Percentiles rank a stretch among this genome's conserved stretches.
Conservation (phyloP, 768 basidiomycete species). For the Cystobasidium onofrii region DNA sequence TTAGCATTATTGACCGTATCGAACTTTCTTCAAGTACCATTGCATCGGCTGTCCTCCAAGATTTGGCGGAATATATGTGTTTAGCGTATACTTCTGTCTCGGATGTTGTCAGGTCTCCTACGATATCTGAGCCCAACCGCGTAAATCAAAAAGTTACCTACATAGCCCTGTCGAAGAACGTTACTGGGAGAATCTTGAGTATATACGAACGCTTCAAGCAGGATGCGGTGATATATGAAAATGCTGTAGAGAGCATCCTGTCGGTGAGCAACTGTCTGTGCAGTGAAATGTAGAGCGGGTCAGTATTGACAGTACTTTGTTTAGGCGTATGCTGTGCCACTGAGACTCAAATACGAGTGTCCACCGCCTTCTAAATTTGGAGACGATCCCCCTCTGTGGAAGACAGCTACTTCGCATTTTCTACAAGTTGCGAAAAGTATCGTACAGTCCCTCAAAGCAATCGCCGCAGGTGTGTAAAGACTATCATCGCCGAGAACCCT, state of each 20-base stretch:
- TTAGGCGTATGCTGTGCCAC: slow-evolving; percentile 78
- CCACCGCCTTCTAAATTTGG: slow-evolving; percentile 80
- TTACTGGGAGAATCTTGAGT: slow-evolving; percentile 75
- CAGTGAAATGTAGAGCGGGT: neutral
- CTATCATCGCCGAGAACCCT: neutral
- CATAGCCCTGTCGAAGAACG: slow-evolving; percentile 77
- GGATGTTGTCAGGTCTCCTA: slow-evolving; percentile 49
- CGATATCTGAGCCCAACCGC: neutral
- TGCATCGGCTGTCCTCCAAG: slow-evolving; percentile 65
- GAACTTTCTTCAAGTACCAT: slow-evolving; percentile 53
- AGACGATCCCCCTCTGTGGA: slow-evolving; percentile 83
- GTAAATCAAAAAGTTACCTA: slow-evolving; percentile 69
- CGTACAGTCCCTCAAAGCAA: neutral
- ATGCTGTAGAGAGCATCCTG: slow-evolving; percentile 73
- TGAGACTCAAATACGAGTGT: slow-evolving; percentile 91
- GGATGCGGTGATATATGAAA: slow-evolving; percentile 58
- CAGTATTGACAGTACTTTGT: too few relatives aligned
- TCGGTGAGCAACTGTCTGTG: slow-evolving; percentile 52
- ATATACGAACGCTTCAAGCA: slow-evolving; percentile 60
- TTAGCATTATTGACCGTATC: slow-evolving; percentile 62
- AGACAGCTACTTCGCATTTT: slow-evolving; percentile 78
- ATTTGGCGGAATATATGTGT: slow-evolving; percentile 74
- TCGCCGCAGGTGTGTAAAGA: neutral
- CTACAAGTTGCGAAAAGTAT: slow-evolving; percentile 53
- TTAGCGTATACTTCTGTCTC: slow-evolving; percentile 80